A percentile compares a stretch with the other conserved stretches of the same genome.
phyloP scores from a whole-genome alignment of 768 basidiomycete genomes.

The Mycena latifolia region DNA sequence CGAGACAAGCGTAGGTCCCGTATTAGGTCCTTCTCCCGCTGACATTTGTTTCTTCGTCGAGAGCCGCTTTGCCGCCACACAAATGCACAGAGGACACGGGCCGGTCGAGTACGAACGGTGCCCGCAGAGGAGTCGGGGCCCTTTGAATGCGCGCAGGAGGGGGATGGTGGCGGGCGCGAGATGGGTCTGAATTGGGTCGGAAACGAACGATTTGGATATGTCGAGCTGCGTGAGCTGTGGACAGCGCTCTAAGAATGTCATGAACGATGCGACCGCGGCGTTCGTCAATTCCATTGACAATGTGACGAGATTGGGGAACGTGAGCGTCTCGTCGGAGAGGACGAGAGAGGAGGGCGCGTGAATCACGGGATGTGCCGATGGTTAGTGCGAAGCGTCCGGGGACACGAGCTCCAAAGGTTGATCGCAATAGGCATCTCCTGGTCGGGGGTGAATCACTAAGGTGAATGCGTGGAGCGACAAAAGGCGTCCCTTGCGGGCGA shows the following conservation, averaged over 20 bases:
- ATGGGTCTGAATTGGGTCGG: neutral
- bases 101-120: neutral
- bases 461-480: neutral
- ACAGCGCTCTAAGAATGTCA: neutral
- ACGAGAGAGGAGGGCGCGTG: neutral
- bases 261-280: neutral
- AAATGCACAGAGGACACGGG: neutral
- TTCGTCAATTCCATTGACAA: neutral
- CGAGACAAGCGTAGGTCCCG: neutral
- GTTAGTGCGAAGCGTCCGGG: neutral
- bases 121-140: conserved; percentile 1
- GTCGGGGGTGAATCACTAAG: neutral
- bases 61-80: neutral
- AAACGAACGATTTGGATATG: neutral
- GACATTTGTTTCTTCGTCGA: neutral
- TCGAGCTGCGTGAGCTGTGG: neutral
- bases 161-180: neutral
- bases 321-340: neutral
- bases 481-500: neutral
- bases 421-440: no score
- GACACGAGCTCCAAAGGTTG: neutral
- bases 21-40: neutral
- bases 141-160: neutral
- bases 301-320: neutral
- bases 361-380: neutral